Evolutionary conservation across 371 early-diverging fungal genomes (phyloP), one percentile per base, ranked within the genome.

Genomic region (Cokeromyces recurvatus): DNA sequence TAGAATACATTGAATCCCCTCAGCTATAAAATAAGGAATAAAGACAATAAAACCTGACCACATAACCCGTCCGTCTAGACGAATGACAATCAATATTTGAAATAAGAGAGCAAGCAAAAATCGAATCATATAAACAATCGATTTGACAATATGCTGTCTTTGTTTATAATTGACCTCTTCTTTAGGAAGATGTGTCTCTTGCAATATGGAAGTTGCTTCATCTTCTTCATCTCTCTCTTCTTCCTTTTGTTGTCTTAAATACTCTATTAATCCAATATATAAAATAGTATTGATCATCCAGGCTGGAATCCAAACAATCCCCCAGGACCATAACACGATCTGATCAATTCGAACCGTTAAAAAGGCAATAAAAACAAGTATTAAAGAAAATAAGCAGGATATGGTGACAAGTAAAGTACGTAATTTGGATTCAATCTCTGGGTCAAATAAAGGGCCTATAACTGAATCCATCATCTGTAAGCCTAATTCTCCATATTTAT

Each of bases 401-500:
- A 77, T 49, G 9, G 66, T 57, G 23, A 77, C 53, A 21, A 92
- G 78, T 38, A 84, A 40, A 29, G 73, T 55, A 60, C 87, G 87
- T n/a, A 92, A 58, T 53, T 81, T 69, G 21, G 82, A 78, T 51
- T 89, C 84, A 6, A 89, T 68, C 37, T 83, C 79, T 0, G 92
- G 89, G 64, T 91, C 88, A 51, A 92, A 74, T 43, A 87, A 64
- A 24, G 88, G 78, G 42, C 89, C 82, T 19, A 75, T 76, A 23
- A 87, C 75, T 2, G 82, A 73, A 17, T 78, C 86, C 60, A 89
- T 81, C 90, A 92, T 89, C 43, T 77, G 74, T 4, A 92, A 66
- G 5, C 94, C 95, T 27, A 84, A 71, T 53, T 92, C 91, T 27
- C 97, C 95, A 62, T 93, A 89, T 37, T 77, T 77, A 71, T 94